Evolutionary conservation across 2,329 filamentous ascomycete species (phyloP), one percentile per base, ranked within the genome.

Genomic region (Ceratocystis smalleyi): DNA sequence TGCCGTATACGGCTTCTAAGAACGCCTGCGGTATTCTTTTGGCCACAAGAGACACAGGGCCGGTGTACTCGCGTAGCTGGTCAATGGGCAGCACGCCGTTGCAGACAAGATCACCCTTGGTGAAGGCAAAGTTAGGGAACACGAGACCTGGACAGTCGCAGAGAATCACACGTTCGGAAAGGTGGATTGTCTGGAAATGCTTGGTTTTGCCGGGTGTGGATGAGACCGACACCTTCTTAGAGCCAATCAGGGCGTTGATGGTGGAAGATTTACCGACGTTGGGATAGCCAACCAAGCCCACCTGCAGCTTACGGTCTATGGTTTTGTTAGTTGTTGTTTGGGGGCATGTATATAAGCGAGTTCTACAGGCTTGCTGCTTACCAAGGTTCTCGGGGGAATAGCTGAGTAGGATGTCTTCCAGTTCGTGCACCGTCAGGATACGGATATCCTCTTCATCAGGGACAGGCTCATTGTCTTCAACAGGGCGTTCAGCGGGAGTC

Each of bases 211-310:
- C 94, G 3, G 94, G 94, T 1, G 94, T 99, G 15, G 92, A 87
- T 17, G 94, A 99, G 47, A 99, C 95, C 0, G 92, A 97, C 5
- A 99, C 94, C 77, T 97, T 99, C 78, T 97, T 99, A 64, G 94
- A 86, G 61, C 95, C 95, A 66, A 97, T 91, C n/a, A 99, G 82
- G 51, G 94, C 92, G 77, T 99, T 99, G 80, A 99, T 99, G 17
- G 94, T 99, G 60, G 91, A 96, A 1, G 95, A 99, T 77, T 99
- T 99, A 76, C 94, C 94, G 68, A 99, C 94, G 77, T 99, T 99
- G 71, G 94, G 94, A 75, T 99, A 99, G 66, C 94, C 94, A 45
- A 99, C 94, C 22, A 99, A 80, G 70, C 94, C 94, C 69, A 99
- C 94, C 68, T 90, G 85, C 3, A 91, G 86, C 74, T 95, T 96